phyloP scores from a whole-genome alignment of 139 green algal species.

The Eudorina sp. region DNA sequence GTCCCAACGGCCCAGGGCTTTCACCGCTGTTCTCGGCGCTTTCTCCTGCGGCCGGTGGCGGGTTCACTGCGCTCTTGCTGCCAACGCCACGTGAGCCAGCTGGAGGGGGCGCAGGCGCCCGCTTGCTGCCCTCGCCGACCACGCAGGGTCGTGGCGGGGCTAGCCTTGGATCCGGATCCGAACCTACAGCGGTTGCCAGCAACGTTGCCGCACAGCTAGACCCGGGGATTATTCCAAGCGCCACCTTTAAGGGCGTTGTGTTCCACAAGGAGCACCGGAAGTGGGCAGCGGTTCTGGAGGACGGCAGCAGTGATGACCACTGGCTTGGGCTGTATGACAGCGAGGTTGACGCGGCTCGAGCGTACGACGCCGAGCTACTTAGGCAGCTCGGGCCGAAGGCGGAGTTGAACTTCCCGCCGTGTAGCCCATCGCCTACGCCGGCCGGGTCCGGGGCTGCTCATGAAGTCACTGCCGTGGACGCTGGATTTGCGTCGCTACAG shows the following conservation, averaged over 20 bases:
- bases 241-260: constrained; percentile 16
- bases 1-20: constrained; percentile 17
- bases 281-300: constrained; percentile 31
- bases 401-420: constrained; percentile 50
- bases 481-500: neutral
- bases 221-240: too few species aligned
- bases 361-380: constrained; percentile 50
- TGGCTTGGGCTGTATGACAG: constrained; percentile 44
- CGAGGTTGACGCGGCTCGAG: constrained; percentile 50
- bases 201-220: neutral
- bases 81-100: constrained; percentile 24
- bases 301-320: neutral
- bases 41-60: constrained; percentile 21
- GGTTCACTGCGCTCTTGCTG: constrained; percentile 41
- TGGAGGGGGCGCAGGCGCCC: neutral
- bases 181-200: neutral
- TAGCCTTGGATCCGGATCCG: neutral
- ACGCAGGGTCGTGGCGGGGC: neutral
- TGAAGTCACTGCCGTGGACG: neutral
- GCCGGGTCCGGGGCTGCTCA: neutral
- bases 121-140: constrained; percentile 20
- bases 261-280: constrained; percentile 28
- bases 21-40: constrained; percentile 8
- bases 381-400: constrained; percentile 35
- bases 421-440: neutral